Evolutionary conservation across 192 early-diverging fungal genomes (phyloP).

Genomic region (Rhizophagus clarus): DNA sequence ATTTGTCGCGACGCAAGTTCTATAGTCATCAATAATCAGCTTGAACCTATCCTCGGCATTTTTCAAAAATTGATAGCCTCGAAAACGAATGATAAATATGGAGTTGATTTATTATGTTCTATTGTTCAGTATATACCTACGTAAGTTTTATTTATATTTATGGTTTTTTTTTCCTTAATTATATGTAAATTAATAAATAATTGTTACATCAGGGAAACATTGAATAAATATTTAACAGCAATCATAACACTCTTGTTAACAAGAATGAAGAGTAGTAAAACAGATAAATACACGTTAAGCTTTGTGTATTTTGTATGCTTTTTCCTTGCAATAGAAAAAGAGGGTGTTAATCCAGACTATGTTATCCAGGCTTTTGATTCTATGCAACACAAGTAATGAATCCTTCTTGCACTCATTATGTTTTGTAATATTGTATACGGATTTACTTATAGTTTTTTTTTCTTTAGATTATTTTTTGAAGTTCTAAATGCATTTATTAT

Average conservation of each 20-base stretch:
- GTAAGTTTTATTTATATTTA: constrained; percentile 61
- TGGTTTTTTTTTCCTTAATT: too few species aligned
- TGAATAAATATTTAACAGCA: constrained; percentile 52
- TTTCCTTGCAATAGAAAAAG: constrained; percentile 65
- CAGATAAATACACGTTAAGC: constrained; percentile 62
- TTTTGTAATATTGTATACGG: constrained; percentile 33
- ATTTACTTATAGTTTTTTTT: constrained; percentile 38
- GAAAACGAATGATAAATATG: constrained; percentile 82
- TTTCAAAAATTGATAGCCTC: constrained; percentile 91
- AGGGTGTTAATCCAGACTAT: constrained; percentile 59
- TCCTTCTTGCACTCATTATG: not conserved
- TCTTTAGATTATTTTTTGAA: constrained; percentile 61
- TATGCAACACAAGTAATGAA: constrained; percentile 57
- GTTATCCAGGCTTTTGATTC: constrained; percentile 61
- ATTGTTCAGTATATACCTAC: constrained; percentile 79
- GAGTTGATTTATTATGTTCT: constrained; percentile 77
- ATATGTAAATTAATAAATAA: constrained; percentile 33
- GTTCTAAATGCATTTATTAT: constrained; percentile 67
- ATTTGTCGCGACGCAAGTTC: constrained; percentile 70
- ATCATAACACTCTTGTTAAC: constrained; percentile 49
- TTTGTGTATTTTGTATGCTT: constrained; percentile 71
- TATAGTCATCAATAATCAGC: constrained; percentile 69
- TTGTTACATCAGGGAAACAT: constrained; percentile 38
- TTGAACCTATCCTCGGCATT: constrained; percentile 88
- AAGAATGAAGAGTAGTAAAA: constrained; percentile 58